Base-by-base conservation (phyloP, 2,329 filamentous ascomycete species). In the Daldinia eschscholtzii region DNA sequence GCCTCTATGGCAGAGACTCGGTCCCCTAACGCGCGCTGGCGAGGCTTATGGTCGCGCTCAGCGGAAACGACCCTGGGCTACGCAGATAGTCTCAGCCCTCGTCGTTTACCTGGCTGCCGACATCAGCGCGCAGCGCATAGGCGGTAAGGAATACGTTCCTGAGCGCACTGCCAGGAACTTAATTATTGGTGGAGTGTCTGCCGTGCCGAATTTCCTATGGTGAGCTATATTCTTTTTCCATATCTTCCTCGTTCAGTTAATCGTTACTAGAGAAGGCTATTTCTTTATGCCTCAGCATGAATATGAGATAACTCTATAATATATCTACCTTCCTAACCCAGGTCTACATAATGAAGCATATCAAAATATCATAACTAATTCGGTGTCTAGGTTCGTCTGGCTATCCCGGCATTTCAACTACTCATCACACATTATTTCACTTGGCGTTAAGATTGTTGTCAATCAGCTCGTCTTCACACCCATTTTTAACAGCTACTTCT, bases 331-430 rank as follows among this genome's bases (percentile, higher is more conserved):
- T 23, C 20, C 20, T 23, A 23, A 23, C 20, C 10, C 20, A 13
- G 18, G 9, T 20, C 1, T 18, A 26, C 10, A 26, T 23, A 3
- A 28, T 18, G 9, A 30, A 33, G 6, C 6, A 6, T 30, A 50
- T 23, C 15, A 13, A n/a, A 13, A 30, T 4, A 30, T 30, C 46
- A n/a, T 28, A 35, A 30, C 26, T 58, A 15, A 46, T 6, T 6
- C 53, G 13, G 20, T 46, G 48, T 13, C 26, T 69, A 93, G 91
- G 91, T 92, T 93, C 81, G 84, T 94, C 73, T 97, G 91, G 81
- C 87, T 98, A 13, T 91, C 92, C 46, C 85, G 88, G 66, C 87
- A 90, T 80, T 97, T 97, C 86, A 97, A 97, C 82, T 97, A 93
- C 80, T 74, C 88, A 6, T 94, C 92, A 33, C 91, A 90, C 73